These are phyloP conservation scores for Phylloporus sp. DNA, from an alignment of 768 basidiomycete species.

Conservation along the genomic window DNA sequence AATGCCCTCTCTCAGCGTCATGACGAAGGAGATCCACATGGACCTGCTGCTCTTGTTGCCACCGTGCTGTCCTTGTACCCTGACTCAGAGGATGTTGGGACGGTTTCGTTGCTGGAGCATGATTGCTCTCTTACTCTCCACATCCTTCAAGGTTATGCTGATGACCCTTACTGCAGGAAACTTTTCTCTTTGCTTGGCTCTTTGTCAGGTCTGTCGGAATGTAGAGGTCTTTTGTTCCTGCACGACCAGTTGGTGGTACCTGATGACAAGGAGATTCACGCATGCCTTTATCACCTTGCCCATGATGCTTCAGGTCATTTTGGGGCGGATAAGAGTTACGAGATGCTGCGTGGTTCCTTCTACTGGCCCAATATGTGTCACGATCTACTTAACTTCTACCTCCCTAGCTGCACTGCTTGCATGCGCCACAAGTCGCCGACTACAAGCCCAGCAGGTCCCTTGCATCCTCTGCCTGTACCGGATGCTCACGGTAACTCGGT, in stretches of 20 bases:
- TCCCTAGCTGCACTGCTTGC: constrained; percentile 24
- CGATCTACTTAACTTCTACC: not conserved
- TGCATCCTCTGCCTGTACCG: constrained; percentile 14
- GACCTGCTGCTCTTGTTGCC: too few relatives aligned
- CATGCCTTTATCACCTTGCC: constrained; percentile 23
- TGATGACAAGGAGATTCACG: not conserved
- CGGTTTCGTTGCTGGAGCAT: not conserved
- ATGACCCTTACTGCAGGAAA: constrained; percentile 8
- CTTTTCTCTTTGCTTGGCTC: not conserved
- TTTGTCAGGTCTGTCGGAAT: not conserved
- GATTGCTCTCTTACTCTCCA: not conserved
- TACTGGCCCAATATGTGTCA: constrained; percentile 19
- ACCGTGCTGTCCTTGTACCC: not conserved
- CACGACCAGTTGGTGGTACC: constrained; percentile 11
- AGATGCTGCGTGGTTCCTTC: constrained; percentile 17
- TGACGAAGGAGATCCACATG: not conserved
- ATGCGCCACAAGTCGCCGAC: constrained; percentile 33
- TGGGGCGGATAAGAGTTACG: constrained; percentile 32
- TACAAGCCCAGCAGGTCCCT: constrained; percentile 18
- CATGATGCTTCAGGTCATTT: constrained; percentile 35
- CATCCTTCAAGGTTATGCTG: constrained; percentile 2
- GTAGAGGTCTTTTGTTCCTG: constrained; percentile 6
- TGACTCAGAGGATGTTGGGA: not conserved
- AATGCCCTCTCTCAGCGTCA: constrained; percentile 35
- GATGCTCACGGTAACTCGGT: constrained; percentile 16